phyloP scores from a whole-genome alignment of 768 basidiomycete genomes.

The Pleurotus djamor region DNA sequence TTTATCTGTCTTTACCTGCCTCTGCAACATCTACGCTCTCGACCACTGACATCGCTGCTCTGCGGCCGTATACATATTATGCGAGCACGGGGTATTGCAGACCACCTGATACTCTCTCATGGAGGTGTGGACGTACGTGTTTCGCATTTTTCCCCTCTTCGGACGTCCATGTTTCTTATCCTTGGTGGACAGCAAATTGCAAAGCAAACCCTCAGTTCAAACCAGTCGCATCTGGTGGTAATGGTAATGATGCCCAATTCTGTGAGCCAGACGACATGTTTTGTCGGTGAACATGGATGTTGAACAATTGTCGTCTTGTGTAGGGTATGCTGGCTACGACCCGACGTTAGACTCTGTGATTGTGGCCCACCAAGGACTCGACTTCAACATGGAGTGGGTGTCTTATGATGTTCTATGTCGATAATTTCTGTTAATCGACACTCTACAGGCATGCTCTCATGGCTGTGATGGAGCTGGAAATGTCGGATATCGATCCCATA shows the following conservation, averaged over 20 bases:
- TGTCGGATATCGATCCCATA: neutral
- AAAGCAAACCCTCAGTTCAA: constrained; percentile 3
- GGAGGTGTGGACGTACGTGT: constrained; percentile 44
- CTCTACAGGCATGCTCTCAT: neutral
- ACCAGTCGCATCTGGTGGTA: neutral
- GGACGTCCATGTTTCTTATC: neutral
- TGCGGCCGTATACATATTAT: constrained; percentile 39
- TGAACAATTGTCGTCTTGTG: neutral
- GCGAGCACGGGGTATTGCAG: constrained; percentile 44
- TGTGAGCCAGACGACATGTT: neutral
- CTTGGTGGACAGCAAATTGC: neutral
- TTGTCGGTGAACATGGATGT: no score
- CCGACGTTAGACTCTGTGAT: constrained; percentile 1
- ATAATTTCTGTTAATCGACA: neutral
- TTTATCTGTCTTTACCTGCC: neutral
- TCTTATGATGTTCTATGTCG: neutral
- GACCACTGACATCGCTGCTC: constrained; percentile 29
- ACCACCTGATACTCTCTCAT: constrained; percentile 32
- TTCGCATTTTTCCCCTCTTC: neutral
- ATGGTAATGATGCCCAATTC: constrained; percentile 1
- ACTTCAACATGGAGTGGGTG: constrained; percentile 1
- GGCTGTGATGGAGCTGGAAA: constrained; percentile 4
- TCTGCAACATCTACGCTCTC: constrained; percentile 20
- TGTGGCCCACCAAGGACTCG: constrained; percentile 3
- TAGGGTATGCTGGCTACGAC: constrained; percentile 5